Base-by-base conservation (phyloP, 345 rosid species). In the Kernera saxatilis region DNA sequence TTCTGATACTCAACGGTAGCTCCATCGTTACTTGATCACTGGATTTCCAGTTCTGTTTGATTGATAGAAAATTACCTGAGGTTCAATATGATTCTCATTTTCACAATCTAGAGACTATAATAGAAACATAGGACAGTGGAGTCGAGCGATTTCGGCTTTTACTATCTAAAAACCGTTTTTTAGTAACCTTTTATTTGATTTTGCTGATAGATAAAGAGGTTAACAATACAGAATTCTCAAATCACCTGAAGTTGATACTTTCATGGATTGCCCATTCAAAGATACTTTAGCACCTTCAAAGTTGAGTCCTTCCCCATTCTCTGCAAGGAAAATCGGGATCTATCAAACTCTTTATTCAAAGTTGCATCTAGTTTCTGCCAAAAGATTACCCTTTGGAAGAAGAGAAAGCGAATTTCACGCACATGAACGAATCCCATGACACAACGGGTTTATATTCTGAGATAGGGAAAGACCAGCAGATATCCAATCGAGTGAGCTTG, bases 401-500 rank as follows among this genome's bases (percentile, higher is more conserved):
- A 22, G 92, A 82, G 23, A 88, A 33, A 13, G 84, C 71, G 39
- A 85, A 70, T 8, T 86, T 77, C 69, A 86, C 86, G 12, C 64
- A 83, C 66, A 87, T 82, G 78, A 54, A 79, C 2, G 93, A 90
- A 81, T 89, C 88, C 75, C 79, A 84, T 0, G 98, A 86, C 50
- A 81, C 82, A 68, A 84, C 79, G 4, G 91, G 87, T 61, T 82
- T 85, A 51, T n/a, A 87, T 78, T 82, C 84, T 85, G 96, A 74
- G 78, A 73, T 19, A 93, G 30, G 27, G 36, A 30, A 61, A 84
- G 35, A 52, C 85, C 81, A 69, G 88, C 85, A 30, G 84, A 73
- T 76, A 80, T 78, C 98, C 98, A 93, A 19, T 86, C 74, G 9
- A 89, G 73, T 32, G 85, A 77, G 78, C 95, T 93, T 61, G 98